Percentiles rank a stretch among this genome's conserved stretches.
Conservation (phyloP, 306 rosid genomes). For the Medicago arabica region DNA sequence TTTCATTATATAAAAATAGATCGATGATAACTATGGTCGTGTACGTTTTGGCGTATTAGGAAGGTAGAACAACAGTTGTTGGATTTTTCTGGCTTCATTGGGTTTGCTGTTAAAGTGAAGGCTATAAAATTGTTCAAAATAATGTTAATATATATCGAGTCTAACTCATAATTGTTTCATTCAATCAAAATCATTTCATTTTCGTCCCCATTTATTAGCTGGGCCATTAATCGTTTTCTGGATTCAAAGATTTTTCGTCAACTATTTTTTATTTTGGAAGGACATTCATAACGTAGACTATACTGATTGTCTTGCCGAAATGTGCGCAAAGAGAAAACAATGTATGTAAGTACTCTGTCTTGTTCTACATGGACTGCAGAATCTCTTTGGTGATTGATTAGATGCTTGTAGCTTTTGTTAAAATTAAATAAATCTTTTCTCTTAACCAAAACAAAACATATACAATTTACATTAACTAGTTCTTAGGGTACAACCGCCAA, state of each 20-base stretch:
- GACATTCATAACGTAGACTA: background rate
- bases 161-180: too few relatives aligned
- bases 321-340: slow-evolving; percentile 7
- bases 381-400: background rate
- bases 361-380: slow-evolving; percentile 17
- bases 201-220: background rate
- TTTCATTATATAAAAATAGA: too few relatives aligned
- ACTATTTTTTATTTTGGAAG: slow-evolving; percentile 5
- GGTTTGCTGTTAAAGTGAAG: slow-evolving; percentile 24
- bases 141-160: too few relatives aligned
- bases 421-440: too few relatives aligned
- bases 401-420: background rate
- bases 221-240: background rate
- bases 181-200: slow-evolving; percentile 21
- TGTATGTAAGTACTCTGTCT: background rate
- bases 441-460: too few relatives aligned
- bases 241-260: background rate
- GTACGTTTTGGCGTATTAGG: slow-evolving; percentile 2
- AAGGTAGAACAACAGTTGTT: background rate
- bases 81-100: slow-evolving; percentile 19
- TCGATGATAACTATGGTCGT: background rate
- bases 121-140: background rate
- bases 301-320: slow-evolving; percentile 14
- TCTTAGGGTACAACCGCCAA: background rate
- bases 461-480: too few relatives aligned